These are phyloP conservation scores for Erythrobasidium hasegawianum DNA, from an alignment of 1,284 basidiomycete genomes.

Conservation along the genomic window DNA sequence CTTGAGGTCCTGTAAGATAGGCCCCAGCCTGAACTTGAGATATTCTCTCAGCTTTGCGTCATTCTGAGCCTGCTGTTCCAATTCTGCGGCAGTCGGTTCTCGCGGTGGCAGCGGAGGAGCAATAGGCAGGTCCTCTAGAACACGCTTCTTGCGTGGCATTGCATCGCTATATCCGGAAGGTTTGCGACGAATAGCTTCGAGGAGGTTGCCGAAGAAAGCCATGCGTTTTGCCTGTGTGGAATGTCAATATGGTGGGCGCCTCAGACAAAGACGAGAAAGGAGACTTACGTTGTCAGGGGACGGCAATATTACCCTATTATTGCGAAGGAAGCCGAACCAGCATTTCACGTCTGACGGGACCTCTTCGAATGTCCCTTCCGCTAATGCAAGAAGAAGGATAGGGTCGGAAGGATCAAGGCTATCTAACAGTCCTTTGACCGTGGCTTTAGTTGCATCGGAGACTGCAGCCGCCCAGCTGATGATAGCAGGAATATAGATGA, in stretches of 20 bases:
- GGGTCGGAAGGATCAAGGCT: slow-evolving; percentile 86
- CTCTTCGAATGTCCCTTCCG: slow-evolving; percentile 68
- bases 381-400: slow-evolving; percentile 80
- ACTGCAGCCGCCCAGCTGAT: slow-evolving; percentile 80
- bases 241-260: not conserved
- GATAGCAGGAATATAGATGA: slow-evolving; percentile 90
- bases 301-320: slow-evolving; percentile 66
- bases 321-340: slow-evolving; percentile 80
- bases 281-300: slow-evolving; percentile 53
- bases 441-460: slow-evolving; percentile 75
- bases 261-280: not conserved
- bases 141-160: slow-evolving; percentile 72
- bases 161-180: slow-evolving; percentile 91
- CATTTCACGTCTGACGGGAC: slow-evolving; percentile 77
- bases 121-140: slow-evolving; percentile 79
- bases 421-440: slow-evolving; percentile 85
- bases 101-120: slow-evolving; percentile 86
- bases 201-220: slow-evolving; percentile 70
- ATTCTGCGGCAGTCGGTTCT: slow-evolving; percentile 74
- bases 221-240: slow-evolving; percentile 57
- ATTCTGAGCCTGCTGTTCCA: slow-evolving; percentile 75
- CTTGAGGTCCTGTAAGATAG: slow-evolving; percentile 82
- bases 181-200: slow-evolving; percentile 65
- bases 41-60: slow-evolving; percentile 76
- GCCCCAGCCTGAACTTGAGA: slow-evolving; percentile 79